Evolutionary conservation across 495 filamentous ascomycete species (phyloP).

Genomic region (Parathielavia appendiculata): DNA sequence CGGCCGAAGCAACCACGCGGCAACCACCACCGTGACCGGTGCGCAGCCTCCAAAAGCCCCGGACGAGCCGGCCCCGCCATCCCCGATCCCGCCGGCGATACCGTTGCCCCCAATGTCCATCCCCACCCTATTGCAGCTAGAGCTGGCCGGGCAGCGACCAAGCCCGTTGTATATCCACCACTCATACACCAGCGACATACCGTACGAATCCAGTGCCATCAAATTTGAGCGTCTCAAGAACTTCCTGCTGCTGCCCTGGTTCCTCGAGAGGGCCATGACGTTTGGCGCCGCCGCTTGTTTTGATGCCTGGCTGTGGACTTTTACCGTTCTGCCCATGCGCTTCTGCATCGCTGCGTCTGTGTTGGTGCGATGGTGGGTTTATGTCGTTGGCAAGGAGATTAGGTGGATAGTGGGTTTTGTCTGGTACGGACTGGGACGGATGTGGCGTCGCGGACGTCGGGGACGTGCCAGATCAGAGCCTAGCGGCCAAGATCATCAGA

Average conservation of each 20-base stretch:
- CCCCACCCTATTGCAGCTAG: conserved; percentile 81
- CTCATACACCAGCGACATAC: conserved; percentile 63
- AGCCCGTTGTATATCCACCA: conserved; percentile 86
- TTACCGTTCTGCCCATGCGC: conserved; percentile 87
- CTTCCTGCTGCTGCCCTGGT: conserved; percentile 73
- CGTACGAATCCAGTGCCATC: conserved; percentile 93
- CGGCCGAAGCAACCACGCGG: conserved; percentile 16
- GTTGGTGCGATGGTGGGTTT: conserved; percentile 65
- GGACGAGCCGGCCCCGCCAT: conserved; percentile 44
- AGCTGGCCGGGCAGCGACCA: conserved; percentile 73
- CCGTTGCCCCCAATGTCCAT: conserved; percentile 82
- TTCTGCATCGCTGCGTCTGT: conserved; percentile 81
- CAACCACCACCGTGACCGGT: conserved; percentile 14
- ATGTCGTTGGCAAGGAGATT: conserved; percentile 59
- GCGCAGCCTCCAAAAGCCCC: conserved; percentile 16
- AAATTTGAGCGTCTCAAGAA: conserved; percentile 92
- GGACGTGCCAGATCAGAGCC: conserved; percentile 38
- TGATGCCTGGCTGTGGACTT: conserved; percentile 95
- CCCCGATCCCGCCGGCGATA: conserved; percentile 63
- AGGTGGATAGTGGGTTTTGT: conserved; percentile 66
- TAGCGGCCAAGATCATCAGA: conserved; percentile 17
- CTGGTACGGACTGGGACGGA: conserved; percentile 64
- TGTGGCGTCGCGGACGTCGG: conserved; percentile 60
- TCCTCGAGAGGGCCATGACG: conserved; percentile 76
- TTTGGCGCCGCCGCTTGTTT: conserved; percentile 89